Evolutionary conservation across 2,329 filamentous ascomycete genomes (phyloP), one percentile per base, ranked within the genome.

Genomic region (Colletotrichum sp.): DNA sequence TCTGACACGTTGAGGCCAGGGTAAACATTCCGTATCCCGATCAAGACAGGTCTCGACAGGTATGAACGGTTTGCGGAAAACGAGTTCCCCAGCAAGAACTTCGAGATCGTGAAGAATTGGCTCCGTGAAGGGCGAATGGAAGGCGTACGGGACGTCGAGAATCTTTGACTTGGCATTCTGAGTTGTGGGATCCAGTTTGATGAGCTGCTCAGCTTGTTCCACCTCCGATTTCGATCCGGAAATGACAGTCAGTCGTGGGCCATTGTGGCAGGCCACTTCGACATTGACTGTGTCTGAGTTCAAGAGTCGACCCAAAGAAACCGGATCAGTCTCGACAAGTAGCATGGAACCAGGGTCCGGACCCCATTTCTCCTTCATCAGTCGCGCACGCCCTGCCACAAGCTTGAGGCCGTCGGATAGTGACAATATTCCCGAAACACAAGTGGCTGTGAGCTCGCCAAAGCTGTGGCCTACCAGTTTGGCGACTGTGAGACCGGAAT

Each of bases 181-280:
- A n/a, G 28, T n/a, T 26, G 21, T 16, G 15, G 36, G 34, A 21
- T 26, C 28, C 15, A 26, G 21, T n/a, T 66, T 34, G 39, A 66
- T 49, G 34, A 49, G 13, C 15, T 36, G 4, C 18, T 36, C 30
- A 8, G 49, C 69, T 32, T 34, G 78, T 6, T 86, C 80, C 8
- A 88, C 84, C 2, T 82, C 81, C 1, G 60, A 44, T 0, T 79
- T 73, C 0, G 83, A 78, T 0, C 88, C 88, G 3, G 85, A 86
- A 4, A 90, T 30, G 0, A 86, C 86, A 78, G 87, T 44, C 15
- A 86, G 74, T 82, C 87, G 6, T 75, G 78, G 0, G 85, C 87
- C 86, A 65, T 89, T 90, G 79, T 82, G 88, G 78, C 89, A 90
- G 0, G 89, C 89, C 44, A 91, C 86, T 8, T 63, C 70, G 13